Evolutionary conservation across 1,139 yeast genomes (phyloP).

Genomic region (Ogataea hybrid): DNA sequence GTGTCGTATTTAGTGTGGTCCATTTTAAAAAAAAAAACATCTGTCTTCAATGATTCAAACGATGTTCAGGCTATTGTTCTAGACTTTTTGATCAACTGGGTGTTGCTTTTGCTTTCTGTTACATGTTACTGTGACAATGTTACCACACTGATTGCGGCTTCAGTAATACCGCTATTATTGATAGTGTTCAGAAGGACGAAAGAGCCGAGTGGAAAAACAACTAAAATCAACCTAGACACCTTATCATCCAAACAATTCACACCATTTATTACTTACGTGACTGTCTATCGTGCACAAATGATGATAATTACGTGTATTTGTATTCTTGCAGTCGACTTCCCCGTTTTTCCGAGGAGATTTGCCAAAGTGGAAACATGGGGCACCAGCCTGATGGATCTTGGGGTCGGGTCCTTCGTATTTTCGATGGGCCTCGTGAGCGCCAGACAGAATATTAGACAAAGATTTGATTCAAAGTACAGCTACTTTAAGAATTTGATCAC

Average conservation of each 20-base stretch:
- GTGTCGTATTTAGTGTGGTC: slow-evolving; percentile 53
- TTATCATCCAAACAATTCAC: slow-evolving; percentile 34
- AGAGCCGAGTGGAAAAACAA: neutral
- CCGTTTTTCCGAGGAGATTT: slow-evolving; percentile 81
- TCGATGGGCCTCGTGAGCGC: slow-evolving; percentile 91
- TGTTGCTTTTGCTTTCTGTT: slow-evolving; percentile 59
- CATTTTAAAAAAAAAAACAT: slow-evolving; percentile 39
- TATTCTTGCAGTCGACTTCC: slow-evolving; percentile 90
- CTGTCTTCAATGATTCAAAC: slow-evolving; percentile 31
- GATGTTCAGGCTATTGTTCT: slow-evolving; percentile 30
- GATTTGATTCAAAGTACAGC: slow-evolving; percentile 30
- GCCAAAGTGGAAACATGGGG: slow-evolving; percentile 99
- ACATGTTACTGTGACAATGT: slow-evolving; percentile 61
- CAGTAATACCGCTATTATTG: slow-evolving; percentile 39
- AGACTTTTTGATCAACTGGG: slow-evolving; percentile 71
- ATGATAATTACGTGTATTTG: slow-evolving; percentile 81
- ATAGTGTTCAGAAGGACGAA: slow-evolving; percentile 12
- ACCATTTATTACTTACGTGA: slow-evolving; percentile 65
- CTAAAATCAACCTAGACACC: slow-evolving; percentile 19
- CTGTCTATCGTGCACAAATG: slow-evolving; percentile 88
- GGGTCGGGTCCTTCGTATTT: slow-evolving; percentile 98
- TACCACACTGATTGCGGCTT: slow-evolving; percentile 40
- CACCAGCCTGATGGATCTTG: slow-evolving; percentile 93
- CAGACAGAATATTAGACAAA: slow-evolving; percentile 50
- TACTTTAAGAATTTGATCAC: slow-evolving; percentile 41